Evolutionary conservation across 805 yeast species (phyloP).

Genomic region (Ogataea saltuana): DNA sequence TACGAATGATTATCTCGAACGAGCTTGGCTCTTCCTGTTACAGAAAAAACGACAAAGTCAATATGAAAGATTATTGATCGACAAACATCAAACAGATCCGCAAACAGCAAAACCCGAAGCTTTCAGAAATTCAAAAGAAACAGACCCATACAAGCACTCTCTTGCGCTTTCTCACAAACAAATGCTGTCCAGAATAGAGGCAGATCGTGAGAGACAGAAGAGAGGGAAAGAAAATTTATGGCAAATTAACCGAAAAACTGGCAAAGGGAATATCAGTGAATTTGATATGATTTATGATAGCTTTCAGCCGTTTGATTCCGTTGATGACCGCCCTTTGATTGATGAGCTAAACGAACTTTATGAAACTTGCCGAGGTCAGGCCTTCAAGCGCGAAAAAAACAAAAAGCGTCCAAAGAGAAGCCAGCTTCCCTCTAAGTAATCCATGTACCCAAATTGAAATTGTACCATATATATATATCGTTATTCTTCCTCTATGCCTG

Average conservation of each 20-base stretch:
- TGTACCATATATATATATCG: no score
- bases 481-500: no score
- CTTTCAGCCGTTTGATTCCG: constrained; percentile 19
- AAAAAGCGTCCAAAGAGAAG: constrained; percentile 7
- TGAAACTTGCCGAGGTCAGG: constrained; percentile 12
- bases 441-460: constrained; percentile 4
- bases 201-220: constrained; percentile 89
- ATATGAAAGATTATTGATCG: constrained; percentile 47
- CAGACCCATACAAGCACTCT: background rate
- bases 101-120: constrained; percentile 8
- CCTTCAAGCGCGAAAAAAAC: constrained; percentile 24
- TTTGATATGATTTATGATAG: constrained; percentile 31
- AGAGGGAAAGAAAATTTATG: constrained; percentile 78
- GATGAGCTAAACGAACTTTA: constrained; percentile 29
- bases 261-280: constrained; percentile 32
- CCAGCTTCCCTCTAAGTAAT: background rate
- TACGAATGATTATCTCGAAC: constrained; percentile 4
- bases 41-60: constrained; percentile 51
- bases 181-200: constrained; percentile 80
- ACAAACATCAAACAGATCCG: constrained; percentile 34
- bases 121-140: constrained; percentile 16
- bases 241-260: constrained; percentile 52
- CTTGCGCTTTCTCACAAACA: constrained; percentile 40
- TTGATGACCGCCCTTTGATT: constrained; percentile 25
- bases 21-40: constrained; percentile 50